Base-by-base conservation (phyloP, 768 basidiomycete species). In the Rhodotorula kratochvilovae region DNA sequence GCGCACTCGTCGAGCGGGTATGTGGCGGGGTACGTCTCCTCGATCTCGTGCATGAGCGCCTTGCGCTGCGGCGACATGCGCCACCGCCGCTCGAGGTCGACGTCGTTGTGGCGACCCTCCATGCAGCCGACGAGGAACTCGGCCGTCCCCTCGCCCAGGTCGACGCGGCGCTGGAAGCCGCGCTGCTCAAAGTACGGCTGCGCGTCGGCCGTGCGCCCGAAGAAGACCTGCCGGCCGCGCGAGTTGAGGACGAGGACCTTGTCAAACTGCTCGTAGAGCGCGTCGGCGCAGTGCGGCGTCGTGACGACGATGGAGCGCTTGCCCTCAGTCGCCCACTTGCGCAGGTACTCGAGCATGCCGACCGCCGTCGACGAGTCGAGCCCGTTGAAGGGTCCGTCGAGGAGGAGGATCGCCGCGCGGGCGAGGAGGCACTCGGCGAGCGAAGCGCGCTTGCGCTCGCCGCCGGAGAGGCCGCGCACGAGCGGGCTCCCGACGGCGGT, bases 401-500 rank as follows among this genome's bases (percentile, higher is more conserved):
- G 83, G 21, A 79, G 77, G 55, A 78, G 78, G 63, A 82, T 72
- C 48, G 77, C 77, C 45, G 80, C 80, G 27, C 77, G 78, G 13
- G 79, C 73, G 60, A 79, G 79, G 71, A 81, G 80, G 70, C 79
- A 79, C 71, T 84, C 83, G 27, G 81, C 81, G 64, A 83, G 81
- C n/a, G 82, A 82, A 42, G 83, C 83, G 50, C 83, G 80, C 75
- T 84, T 84, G 60, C 83, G 66, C 74, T 84, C 83, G 35, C 83
- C 83, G 51, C 83, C 83, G 31, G 82, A 82, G 2, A 84, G 80
- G 67, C 83, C 84, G 61, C 83, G 83, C 23, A 92, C 85, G 43
- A 85, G 84, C n/a, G 87, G 88, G 81, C 92, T 86, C 13, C 92
- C 93, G 54, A 95, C 83, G 50, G 85, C 84, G 0, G 90, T 92